A percentile compares a stretch with the other conserved stretches of the same genome.
These are phyloP conservation scores for Microdochium bolleyi DNA, from an alignment of 2,329 filamentous ascomycete genomes.

Conservation along the genomic window DNA sequence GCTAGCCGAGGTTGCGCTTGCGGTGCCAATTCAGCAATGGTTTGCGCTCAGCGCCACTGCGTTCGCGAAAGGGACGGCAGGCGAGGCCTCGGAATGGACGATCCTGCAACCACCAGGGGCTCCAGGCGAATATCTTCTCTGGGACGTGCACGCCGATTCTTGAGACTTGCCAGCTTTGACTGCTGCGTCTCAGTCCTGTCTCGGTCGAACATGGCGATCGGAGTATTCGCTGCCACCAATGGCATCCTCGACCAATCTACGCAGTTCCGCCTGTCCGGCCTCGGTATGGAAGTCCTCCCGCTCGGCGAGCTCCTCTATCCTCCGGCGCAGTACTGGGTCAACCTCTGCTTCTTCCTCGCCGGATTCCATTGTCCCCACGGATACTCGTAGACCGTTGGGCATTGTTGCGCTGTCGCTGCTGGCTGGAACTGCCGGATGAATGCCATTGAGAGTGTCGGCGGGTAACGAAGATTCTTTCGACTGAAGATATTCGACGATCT, in stretches of 20 bases:
- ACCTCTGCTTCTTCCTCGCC: conserved; percentile 52
- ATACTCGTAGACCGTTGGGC: conserved; percentile 70
- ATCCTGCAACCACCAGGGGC: conserved; percentile 42
- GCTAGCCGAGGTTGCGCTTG: conserved; percentile 35
- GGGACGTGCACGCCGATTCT: conserved; percentile 45
- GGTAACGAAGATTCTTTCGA: conserved; percentile 19
- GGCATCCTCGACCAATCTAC: conserved; percentile 73
- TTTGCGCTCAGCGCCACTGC: conserved; percentile 45
- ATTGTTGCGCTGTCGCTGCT: conserved; percentile 30
- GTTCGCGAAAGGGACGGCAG: conserved; percentile 36
- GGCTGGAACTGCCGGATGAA: conserved; percentile 16
- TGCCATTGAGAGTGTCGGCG: conserved; percentile 16
- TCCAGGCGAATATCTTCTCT: conserved; percentile 48
- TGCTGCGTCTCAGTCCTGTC: conserved; percentile 39
- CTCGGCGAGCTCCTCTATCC: conserved; percentile 83
- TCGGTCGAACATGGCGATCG: conserved; percentile 56
- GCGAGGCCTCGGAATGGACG: conserved; percentile 40
- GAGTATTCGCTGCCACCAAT: conserved; percentile 58
- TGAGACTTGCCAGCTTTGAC: conserved; percentile 15
- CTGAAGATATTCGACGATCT: conserved; percentile 64
- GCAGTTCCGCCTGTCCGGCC: conserved; percentile 70
- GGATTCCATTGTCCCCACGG: conserved; percentile 66
- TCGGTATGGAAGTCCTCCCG: conserved; percentile 77
- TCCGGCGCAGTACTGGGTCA: conserved; percentile 74
- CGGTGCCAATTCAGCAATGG: conserved; percentile 40